Conservation (phyloP, 352 stramenopile genomes). For the Pythium folliculosum region DNA sequence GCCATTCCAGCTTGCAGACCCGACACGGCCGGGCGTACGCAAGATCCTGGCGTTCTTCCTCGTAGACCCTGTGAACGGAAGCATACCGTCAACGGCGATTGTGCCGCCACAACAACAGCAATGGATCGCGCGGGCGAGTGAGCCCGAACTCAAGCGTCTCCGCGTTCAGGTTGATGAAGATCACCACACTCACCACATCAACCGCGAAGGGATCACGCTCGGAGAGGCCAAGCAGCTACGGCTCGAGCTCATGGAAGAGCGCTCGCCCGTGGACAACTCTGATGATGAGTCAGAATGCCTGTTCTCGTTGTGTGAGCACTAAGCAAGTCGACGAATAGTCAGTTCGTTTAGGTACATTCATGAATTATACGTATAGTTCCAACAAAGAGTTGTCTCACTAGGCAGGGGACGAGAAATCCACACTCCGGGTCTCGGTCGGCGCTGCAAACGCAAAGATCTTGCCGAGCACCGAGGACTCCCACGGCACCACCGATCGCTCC, state of each 20-base stretch:
- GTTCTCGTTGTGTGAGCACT: slow-evolving; percentile 22
- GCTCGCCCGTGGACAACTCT: background rate
- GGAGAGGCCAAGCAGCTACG: slow-evolving; percentile 12
- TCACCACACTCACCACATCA: background rate
- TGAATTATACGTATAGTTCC: too few species aligned
- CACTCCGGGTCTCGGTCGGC: background rate
- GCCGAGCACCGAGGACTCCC: background rate
- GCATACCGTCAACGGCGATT: slow-evolving; percentile 29
- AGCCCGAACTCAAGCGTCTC: background rate
- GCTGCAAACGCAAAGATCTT: background rate
- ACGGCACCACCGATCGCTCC: background rate
- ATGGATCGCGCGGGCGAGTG: slow-evolving; percentile 1
- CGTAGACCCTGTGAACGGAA: slow-evolving; percentile 20
- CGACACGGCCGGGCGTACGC: slow-evolving; percentile 22
- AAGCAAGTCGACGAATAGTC: too few species aligned
- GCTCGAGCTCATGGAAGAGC: slow-evolving; percentile 4
- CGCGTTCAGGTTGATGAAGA: background rate
- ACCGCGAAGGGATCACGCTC: slow-evolving; percentile 9
- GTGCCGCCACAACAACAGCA: slow-evolving; percentile 39
- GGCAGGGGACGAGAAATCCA: too few species aligned
- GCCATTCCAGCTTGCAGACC: slow-evolving; percentile 31
- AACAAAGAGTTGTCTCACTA: too few species aligned
- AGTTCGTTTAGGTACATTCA: too few species aligned
- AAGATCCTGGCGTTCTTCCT: slow-evolving; percentile 46
- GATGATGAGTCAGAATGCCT: slow-evolving; percentile 3